Percentiles rank a stretch among this genome's conserved stretches.
phyloP scores from a whole-genome alignment of 129 eudicot genomes.

The Oenanthe sinensis region DNA sequence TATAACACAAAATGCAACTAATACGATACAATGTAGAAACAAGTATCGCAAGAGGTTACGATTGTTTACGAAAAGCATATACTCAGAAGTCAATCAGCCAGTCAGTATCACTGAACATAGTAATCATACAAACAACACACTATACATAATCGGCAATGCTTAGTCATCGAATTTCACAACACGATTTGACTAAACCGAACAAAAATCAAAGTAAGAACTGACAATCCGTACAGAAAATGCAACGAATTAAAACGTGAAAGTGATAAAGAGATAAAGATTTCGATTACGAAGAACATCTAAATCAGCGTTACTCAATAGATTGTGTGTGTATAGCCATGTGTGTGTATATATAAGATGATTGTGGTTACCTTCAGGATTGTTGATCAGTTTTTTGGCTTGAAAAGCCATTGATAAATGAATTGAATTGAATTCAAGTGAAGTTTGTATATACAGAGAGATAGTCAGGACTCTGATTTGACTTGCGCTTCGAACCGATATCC shows the following conservation, averaged over 20 bases:
- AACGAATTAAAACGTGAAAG: neutral
- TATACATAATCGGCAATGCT: neutral
- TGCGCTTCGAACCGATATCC: too few relatives aligned
- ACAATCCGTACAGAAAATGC: neutral
- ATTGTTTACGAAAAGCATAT: neutral
- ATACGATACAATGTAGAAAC: neutral
- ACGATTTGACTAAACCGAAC: neutral
- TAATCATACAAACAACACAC: neutral
- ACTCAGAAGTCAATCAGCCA: neutral
- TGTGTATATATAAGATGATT: neutral
- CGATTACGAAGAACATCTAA: neutral
- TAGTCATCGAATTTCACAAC: neutral
- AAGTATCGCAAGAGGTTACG: neutral
- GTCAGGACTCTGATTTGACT: neutral
- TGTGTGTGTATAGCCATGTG: neutral
- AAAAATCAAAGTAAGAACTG: neutral
- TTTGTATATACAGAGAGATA: neutral
- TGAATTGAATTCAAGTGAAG: neutral
- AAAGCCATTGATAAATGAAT: conserved; percentile 35
- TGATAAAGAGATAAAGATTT: neutral
- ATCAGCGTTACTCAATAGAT: too few relatives aligned
- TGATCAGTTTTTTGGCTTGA: conserved; percentile 63
- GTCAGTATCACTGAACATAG: neutral
- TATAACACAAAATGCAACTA: neutral
- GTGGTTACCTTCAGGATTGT: conserved; percentile 61